phyloP scores from a whole-genome alignment of 2,329 filamentous ascomycete genomes.

The Aspergillus chevalieri region DNA sequence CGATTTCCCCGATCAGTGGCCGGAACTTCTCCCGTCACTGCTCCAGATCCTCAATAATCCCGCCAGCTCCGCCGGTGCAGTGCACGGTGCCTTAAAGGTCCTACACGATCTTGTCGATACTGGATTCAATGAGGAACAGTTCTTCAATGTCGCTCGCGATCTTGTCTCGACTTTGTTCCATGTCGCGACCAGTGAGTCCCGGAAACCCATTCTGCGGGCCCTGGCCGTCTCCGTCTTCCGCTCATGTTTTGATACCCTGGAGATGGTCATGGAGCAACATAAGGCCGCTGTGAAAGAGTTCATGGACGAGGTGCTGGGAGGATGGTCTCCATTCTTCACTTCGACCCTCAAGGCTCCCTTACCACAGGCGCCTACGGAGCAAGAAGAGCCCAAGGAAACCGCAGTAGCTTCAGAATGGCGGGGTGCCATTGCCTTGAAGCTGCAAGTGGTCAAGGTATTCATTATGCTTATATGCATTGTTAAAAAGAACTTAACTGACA shows the following conservation, averaged over 20 bases:
- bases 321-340: conserved; percentile 88
- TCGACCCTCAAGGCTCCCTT: conserved; percentile 68
- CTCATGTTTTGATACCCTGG: conserved; percentile 86
- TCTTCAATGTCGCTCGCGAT: conserved; percentile 81
- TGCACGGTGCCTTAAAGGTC: conserved; percentile 85
- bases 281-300: conserved; percentile 79
- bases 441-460: conserved; percentile 75
- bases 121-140: conserved; percentile 87
- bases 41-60: conserved; percentile 64
- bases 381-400: conserved; percentile 53
- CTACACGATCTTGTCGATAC: conserved; percentile 87
- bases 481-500: conserved; percentile 13
- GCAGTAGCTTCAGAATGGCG: conserved; percentile 64
- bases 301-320: conserved; percentile 73
- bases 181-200: conserved; percentile 68
- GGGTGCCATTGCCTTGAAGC: conserved; percentile 76
- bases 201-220: conserved; percentile 70
- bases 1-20: conserved; percentile 95
- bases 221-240: conserved; percentile 86
- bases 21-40: conserved; percentile 74
- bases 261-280: conserved; percentile 94
- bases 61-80: conserved; percentile 66
- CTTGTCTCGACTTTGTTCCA: conserved; percentile 79
- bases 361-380: conserved; percentile 52
- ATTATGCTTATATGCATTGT: neutral